Conservation (phyloP, 179 eudicot genomes). For the Silene coronaria region DNA sequence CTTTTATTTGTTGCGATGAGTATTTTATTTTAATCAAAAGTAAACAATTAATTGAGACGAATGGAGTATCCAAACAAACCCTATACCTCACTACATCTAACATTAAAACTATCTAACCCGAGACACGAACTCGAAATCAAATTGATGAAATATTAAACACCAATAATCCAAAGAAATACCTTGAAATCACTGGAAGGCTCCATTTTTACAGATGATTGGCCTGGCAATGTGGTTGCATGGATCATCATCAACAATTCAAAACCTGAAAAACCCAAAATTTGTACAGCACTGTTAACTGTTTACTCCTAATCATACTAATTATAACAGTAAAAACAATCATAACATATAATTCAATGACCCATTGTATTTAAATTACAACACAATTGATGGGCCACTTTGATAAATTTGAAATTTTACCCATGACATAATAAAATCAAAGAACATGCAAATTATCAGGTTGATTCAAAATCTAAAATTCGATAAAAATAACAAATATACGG, state of each 20-base stretch:
- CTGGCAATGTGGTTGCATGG: conserved; percentile 3
- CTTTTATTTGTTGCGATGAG: no score
- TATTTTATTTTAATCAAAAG: no score
- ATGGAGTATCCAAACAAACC: background rate
- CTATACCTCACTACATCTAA: background rate
- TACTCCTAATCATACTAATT: background rate
- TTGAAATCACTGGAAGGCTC: background rate
- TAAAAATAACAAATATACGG: background rate
- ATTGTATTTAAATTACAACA: background rate
- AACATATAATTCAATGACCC: background rate
- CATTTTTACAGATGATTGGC: conserved; percentile 6
- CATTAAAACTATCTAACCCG: background rate
- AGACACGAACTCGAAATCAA: background rate
- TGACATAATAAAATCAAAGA: background rate
- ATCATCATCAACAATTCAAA: conserved; percentile 5
- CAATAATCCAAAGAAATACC: background rate
- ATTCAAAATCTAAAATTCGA: background rate
- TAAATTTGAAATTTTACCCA: background rate
- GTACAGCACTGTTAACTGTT: background rate
- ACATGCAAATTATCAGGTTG: background rate
- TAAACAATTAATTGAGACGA: no score
- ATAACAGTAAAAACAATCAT: background rate
- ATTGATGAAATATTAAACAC: background rate
- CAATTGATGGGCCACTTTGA: background rate
- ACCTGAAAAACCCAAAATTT: conserved; percentile 6